Evolutionary conservation across 148 eudicot genomes (phyloP).

Genomic region (Gaultheria prostrata): DNA sequence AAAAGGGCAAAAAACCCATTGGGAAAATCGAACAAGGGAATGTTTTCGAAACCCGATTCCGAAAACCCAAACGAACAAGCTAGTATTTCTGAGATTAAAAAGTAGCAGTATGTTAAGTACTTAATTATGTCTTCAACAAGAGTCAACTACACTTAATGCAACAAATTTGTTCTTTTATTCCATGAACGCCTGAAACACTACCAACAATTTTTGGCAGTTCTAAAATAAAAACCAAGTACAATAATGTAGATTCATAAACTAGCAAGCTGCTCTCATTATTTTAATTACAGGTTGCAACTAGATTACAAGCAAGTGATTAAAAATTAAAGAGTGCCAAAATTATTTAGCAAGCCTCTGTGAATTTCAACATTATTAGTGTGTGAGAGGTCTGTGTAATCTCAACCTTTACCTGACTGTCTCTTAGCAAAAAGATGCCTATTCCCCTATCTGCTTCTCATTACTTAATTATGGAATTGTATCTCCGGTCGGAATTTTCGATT

Average conservation of each 20-base stretch:
- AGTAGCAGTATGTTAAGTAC: too few species aligned
- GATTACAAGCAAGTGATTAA: background rate
- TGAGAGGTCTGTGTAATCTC: constrained; percentile 9
- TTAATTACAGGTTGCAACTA: background rate
- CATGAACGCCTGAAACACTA: background rate
- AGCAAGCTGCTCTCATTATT: background rate
- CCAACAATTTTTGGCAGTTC: background rate
- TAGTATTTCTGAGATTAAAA: too few species aligned
- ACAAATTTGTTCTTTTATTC: background rate
- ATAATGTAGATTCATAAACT: background rate
- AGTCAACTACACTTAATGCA: background rate
- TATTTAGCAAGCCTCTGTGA: constrained; percentile 4
- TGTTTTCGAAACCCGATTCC: too few species aligned
- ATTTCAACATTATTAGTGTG: constrained; percentile 26
- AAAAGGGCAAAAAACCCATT: too few species aligned
- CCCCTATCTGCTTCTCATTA: constrained; percentile 8
- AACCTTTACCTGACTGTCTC: constrained; percentile 36
- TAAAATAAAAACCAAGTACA: background rate
- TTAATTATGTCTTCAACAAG: background rate
- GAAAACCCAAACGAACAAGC: too few species aligned
- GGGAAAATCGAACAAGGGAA: too few species aligned
- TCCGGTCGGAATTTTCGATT: too few species aligned
- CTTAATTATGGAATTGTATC: background rate
- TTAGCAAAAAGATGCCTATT: constrained; percentile 32
- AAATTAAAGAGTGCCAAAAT: background rate